Evolutionary conservation across 495 filamentous ascomycete species (phyloP), one percentile per base, ranked within the genome.

Genomic region (Penicillium cinerascens): DNA sequence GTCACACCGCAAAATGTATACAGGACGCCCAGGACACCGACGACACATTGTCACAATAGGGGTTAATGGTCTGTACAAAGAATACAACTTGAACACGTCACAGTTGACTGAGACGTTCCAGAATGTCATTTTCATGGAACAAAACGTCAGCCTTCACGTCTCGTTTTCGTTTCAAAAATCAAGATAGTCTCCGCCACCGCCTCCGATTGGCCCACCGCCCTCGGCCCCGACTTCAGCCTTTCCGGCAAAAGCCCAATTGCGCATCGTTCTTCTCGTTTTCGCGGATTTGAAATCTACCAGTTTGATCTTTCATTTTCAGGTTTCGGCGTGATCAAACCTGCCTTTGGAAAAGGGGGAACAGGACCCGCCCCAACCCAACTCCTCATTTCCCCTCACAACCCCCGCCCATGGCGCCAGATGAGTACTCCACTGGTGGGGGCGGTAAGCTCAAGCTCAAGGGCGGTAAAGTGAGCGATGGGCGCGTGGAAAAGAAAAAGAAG

Each of bases 391-490:
- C 47, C 44, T 40, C 38, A 7, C 51, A 20, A 11, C 4, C 35
- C 16, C 40, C 44, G 40, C 15, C 38, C 42, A 67, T 60, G 59
- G 55, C 55, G 49, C 52, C 53, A 38, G 83, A 88, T 60, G 88
- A 91, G 40, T 93, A 92, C 76, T 73, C 84, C 56, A 70, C 78
- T 42, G 72, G 78, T 54, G 78, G 80, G 50, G 80, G 83, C 49
- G 86, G 86, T 52, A 81, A 82, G 22, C 83, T 95, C 39, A 91
- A 89, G 64, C 81, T 96, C 40, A 96, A 96, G 72, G 88, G 89
- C 59, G 74, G 69, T 11, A 82, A 81, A 61, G 77, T 82, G 55
- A 74, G 74, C 54, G 69, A 70, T 51, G 66, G 70, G 44, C 69
- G 77, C 54, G 65, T 79, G 57, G 66, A 79, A 58, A 78, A 83